Base-by-base conservation (phyloP, 176 grass and related monocot species). In the Ensete ventricosum region DNA sequence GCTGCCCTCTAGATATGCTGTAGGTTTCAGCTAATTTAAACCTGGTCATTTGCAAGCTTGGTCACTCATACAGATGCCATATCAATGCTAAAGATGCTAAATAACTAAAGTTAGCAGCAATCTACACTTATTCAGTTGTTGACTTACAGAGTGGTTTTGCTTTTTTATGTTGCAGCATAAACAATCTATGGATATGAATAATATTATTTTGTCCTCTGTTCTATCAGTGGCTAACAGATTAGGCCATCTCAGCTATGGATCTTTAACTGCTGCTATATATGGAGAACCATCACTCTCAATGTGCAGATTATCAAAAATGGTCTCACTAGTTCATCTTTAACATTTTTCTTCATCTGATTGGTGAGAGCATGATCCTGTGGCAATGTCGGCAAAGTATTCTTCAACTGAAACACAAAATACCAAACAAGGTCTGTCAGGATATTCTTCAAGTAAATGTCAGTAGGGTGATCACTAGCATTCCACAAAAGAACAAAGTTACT, bases 281-380 rank as follows among this genome's bases (percentile, higher is more conserved):
- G 57, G 57, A 60, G 17, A n/a, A 19, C 1, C 17, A 60, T 3
- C 57, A 60, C 9, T n/a, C 57, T 60, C 8, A 0, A 9, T 20
- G 17, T 43, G 4, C 6, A 43, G 11, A 67, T 16, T 25, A 29
- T 8, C 0, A 12, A 16, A 67, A 25, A 14, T n/a, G 77, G 79
- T 17, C 66, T 21, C 43, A 80, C n/a, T 22, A 29, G 69, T 8
- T 43, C 34, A 60, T 73, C 53, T 21, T 66, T 89, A 84, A 74
- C 54, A 76, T 80, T 91, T 95, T 83, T 95, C 91, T 79, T 99
- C 96, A 50, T 95, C 96, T 22, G 91, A 99, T 24, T 81, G 96
- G 67, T 70, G 67, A 75, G 82, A 80, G 58, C 69, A 73, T 65
- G 86, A 78, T 53, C 84, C 96, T 6, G 83, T 95, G 80, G 91